Conservation (phyloP, 495 filamentous ascomycete species). For the Cladorrhinum samala region DNA sequence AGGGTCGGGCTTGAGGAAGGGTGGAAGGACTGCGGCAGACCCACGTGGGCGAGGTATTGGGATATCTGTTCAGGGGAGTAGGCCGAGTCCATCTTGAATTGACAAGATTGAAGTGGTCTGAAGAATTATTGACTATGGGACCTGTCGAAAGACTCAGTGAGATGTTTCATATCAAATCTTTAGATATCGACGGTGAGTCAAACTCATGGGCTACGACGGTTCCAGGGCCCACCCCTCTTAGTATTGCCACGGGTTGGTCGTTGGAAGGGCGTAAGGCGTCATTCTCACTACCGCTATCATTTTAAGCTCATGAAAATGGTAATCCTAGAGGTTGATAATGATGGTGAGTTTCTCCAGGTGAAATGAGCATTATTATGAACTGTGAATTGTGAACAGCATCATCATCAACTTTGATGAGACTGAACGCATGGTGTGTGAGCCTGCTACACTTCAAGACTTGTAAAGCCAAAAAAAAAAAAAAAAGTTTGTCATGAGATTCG, state of each 20-base stretch:
- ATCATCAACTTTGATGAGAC: neutral
- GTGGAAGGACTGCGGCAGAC: conserved; percentile 23
- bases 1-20: conserved; percentile 21
- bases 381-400: neutral
- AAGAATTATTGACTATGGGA: no score
- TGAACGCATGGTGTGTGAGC: neutral
- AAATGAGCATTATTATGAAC: neutral
- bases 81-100: conserved; percentile 11
- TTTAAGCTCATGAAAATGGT: neutral
- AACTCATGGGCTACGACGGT: no score
- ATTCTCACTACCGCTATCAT: neutral
- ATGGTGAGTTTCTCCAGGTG: no score
- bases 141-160: neutral
- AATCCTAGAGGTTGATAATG: no score
- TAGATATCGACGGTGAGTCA: no score
- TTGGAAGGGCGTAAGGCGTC: conserved; percentile 15
- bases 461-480: no score
- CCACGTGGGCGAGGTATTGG: conserved; percentile 24
- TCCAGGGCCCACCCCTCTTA: neutral
- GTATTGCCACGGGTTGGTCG: neutral
- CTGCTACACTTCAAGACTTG: no score
- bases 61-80: conserved; percentile 18
- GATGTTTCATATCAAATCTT: neutral
- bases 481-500: neutral
- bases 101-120: no score